phyloP scores from a whole-genome alignment of 2,329 filamentous ascomycete species.

The Camptophora hylomeconis region DNA sequence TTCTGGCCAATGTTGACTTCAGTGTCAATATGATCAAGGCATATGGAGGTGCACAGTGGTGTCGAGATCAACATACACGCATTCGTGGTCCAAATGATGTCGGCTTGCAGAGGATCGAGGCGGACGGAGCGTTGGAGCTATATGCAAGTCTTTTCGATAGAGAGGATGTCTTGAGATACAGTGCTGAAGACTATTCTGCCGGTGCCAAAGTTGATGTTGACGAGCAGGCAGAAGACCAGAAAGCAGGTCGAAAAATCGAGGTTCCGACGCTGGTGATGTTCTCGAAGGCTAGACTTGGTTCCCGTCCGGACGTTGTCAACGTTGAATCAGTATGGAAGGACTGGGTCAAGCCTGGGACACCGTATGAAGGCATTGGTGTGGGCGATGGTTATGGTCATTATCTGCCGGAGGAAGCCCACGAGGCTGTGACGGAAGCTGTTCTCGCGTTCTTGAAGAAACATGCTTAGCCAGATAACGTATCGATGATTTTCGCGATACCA shows the following conservation, averaged over 20 bases:
- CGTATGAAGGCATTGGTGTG: slow-evolving; percentile 12
- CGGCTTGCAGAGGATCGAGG: slow-evolving; percentile 12
- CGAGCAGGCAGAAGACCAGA: slow-evolving; percentile 33
- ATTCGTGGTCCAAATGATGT: slow-evolving; percentile 19
- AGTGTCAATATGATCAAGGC: slow-evolving; percentile 32
- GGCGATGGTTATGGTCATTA: slow-evolving; percentile 29
- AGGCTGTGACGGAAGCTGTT: slow-evolving; percentile 15
- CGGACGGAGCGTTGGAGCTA: slow-evolving; percentile 28
- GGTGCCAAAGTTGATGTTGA: slow-evolving; percentile 30
- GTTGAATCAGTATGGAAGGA: slow-evolving; percentile 31
- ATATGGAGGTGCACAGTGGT: slow-evolving; percentile 30
- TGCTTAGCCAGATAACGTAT: slow-evolving; percentile 2
- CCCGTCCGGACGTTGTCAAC: slow-evolving; percentile 24
- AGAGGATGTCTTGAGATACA: slow-evolving; percentile 29
- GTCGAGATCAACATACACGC: slow-evolving; percentile 21
- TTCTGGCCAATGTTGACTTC: slow-evolving; percentile 34
- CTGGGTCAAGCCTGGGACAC: slow-evolving; percentile 25
- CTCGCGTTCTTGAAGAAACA: slow-evolving; percentile 11
- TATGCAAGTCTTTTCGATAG: slow-evolving; percentile 32
- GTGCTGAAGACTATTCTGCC: slow-evolving; percentile 36
- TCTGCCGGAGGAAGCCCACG: slow-evolving; percentile 33
- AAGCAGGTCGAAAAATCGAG: slow-evolving; percentile 29
- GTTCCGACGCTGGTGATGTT: slow-evolving; percentile 33
- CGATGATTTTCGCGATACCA: slow-evolving; percentile 9
- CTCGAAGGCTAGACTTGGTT: slow-evolving; percentile 29